Base-by-base conservation (phyloP, 306 rosid species). In the Carpinus viminea region DNA sequence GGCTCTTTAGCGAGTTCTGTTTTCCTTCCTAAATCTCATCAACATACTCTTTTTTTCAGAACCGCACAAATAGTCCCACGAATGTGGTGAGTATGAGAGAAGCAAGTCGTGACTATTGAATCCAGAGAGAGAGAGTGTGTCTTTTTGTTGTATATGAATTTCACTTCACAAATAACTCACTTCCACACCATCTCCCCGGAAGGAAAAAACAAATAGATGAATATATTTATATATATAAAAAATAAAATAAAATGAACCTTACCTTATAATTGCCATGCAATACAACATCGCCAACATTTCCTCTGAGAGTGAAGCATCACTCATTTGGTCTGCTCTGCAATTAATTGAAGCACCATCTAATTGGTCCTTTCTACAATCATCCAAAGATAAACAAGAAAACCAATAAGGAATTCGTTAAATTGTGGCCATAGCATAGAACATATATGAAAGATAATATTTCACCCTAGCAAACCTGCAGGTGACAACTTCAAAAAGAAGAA, bases 241-340 rank as follows among this genome's bases (percentile, higher is more conserved):
- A 41, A 41, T 31, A 41, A 41, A 41, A 41, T n/a, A n/a, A 50
- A 85, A 56, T 72, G 69, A 77, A 53, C 8, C 82, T 79, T 51
- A 93, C 98, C 98, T 93, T 85, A 90, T 80, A 76, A 89, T 86
- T 57, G 98, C 86, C 94, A 91, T 89, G 84, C 91, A 85, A 85
- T 96, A 90, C 75, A 96, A 74, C 92, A 90, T 87, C 24, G 94
- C 82, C 34, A 96, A 85, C 82, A 88, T 82, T 80, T 90, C 93
- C 52, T 93, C 99, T 7, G 98, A 90, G 71, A 90, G 86, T 61
- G 81, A 79, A 79, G 65, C 89, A 12, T 72, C 85, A 55, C 51
- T 71, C 4, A 74, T 53, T 43, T 60, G 81, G 47, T 80, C 90
- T 59, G 24, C 86, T 72, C 84, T 69, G 72, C 68, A 70, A 56